Conservation (phyloP, 2,329 filamentous ascomycete genomes). For the Colletotrichum sp. region DNA sequence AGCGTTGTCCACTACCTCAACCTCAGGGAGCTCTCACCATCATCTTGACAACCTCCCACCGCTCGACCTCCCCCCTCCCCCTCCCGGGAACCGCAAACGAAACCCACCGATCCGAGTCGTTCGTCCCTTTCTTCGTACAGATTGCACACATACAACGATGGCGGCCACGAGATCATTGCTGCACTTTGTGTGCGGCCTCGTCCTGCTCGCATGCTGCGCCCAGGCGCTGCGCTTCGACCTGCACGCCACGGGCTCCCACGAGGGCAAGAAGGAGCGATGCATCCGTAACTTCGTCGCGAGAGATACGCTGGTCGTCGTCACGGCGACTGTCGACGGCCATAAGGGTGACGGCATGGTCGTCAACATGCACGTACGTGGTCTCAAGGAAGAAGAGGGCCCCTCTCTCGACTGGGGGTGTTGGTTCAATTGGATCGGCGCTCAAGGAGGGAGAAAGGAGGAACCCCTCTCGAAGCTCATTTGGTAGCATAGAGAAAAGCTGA, state of each 20-base stretch:
- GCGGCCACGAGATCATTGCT: conserved; percentile 56
- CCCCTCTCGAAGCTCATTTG: neutral
- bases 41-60: conserved; percentile 1
- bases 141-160: conserved; percentile 43
- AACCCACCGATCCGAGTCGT: neutral
- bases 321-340: conserved; percentile 82
- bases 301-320: conserved; percentile 95
- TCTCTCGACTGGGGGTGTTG: neutral
- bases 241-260: conserved; percentile 66
- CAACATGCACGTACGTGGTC: conserved; percentile 82
- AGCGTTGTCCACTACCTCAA: neutral
- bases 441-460: neutral
- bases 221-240: conserved; percentile 94
- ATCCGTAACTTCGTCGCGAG: conserved; percentile 94
- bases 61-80: conserved; percentile 48
- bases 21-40: conserved; percentile 14
- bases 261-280: conserved; percentile 80
- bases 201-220: conserved; percentile 59
- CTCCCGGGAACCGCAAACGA: neutral
- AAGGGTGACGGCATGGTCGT: conserved; percentile 92
- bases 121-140: neutral
- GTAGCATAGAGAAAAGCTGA: neutral
- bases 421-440: neutral
- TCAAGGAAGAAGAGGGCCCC: neutral
- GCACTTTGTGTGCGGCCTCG: conserved; percentile 63